Percentiles rank a stretch among this genome's conserved stretches.
These are phyloP conservation scores for Dovyalis caffra DNA, from an alignment of 345 rosid genomes.

Conservation along the genomic window DNA sequence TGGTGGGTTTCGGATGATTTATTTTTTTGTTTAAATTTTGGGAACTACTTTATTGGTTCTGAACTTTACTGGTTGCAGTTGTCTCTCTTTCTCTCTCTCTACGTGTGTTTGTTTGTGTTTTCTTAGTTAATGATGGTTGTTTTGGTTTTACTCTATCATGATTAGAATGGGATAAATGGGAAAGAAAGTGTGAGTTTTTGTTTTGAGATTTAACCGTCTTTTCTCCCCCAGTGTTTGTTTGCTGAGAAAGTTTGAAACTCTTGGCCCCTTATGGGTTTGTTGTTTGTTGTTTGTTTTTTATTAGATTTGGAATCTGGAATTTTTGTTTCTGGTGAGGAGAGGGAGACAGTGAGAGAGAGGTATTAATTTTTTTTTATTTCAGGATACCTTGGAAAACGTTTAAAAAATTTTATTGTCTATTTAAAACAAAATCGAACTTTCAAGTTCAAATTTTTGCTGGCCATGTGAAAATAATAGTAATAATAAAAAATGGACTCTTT, in stretches of 20 bases:
- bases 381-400: neutral
- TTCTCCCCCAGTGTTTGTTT: neutral
- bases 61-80: conserved; percentile 9
- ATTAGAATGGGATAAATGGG: neutral
- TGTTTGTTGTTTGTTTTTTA: too few relatives aligned
- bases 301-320: too few relatives aligned
- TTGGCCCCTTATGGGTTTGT: too few relatives aligned
- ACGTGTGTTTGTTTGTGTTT: neutral
- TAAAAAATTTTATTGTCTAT: too few relatives aligned
- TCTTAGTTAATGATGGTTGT: neutral
- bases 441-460: neutral
- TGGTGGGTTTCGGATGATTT: neutral
- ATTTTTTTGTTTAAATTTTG: neutral
- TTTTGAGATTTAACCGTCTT: too few relatives aligned
- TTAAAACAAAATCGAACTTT: neutral
- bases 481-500: neutral
- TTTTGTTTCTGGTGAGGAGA: too few relatives aligned
- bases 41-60: neutral
- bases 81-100: neutral
- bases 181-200: neutral
- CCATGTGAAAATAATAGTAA: too few relatives aligned
- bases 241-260: neutral
- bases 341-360: too few relatives aligned
- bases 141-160: neutral
- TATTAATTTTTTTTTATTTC: too few relatives aligned